Base-by-base conservation (phyloP, 306 rosid species). In the Myrica gale region DNA sequence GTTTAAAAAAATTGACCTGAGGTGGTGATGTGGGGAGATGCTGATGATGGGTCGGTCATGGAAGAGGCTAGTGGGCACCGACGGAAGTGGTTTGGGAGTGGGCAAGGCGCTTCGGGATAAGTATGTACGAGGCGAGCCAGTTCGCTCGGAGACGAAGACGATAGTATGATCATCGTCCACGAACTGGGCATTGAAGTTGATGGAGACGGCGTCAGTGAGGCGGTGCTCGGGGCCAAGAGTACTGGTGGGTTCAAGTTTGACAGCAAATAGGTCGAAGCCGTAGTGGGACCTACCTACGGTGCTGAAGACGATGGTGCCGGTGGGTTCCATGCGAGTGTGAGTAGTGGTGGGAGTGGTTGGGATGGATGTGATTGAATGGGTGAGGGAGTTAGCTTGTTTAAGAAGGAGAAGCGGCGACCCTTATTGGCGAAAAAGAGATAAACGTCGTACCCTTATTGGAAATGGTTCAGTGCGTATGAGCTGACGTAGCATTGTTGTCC, bases 151-250 rank as follows among this genome's bases (percentile, higher is more conserved):
- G 51, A 90, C 47, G 61, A 91, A 94, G 20, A 91, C 89, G 42
- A 94, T 7, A 20, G 74, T 72, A 3, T 56, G 74, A 19, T 73
- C 20, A 26, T 75, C 44, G 3, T 83, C 81, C 1, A 81, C 9
- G 70, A 94, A 94, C 8, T 91, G 96, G 23, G 90, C 93, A 5
- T 94, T 94, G 88, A 87, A 87, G 71, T 94, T 94, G 68, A 94
- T 16, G 42, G 98, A 94, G 50, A 62, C 17, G n/a, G 89, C 90
- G 32, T 94, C 98, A 19, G 97, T 80, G 86, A 90, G 88, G 52
- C 82, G 84, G 71, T 21, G 80, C 15, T 91, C 98, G 5, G 41
- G 3, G 75, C 47, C 50, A 48, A 44, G 56, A 6, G 43, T 47
- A 4, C 68, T 55, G n/a, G 50, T 20, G 55, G 68, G 13, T 67